Percentiles rank a stretch among this genome's conserved stretches.
These are phyloP conservation scores for Loxodes magnus DNA, from an alignment of 73 alveolate species.

Conservation along the genomic window DNA sequence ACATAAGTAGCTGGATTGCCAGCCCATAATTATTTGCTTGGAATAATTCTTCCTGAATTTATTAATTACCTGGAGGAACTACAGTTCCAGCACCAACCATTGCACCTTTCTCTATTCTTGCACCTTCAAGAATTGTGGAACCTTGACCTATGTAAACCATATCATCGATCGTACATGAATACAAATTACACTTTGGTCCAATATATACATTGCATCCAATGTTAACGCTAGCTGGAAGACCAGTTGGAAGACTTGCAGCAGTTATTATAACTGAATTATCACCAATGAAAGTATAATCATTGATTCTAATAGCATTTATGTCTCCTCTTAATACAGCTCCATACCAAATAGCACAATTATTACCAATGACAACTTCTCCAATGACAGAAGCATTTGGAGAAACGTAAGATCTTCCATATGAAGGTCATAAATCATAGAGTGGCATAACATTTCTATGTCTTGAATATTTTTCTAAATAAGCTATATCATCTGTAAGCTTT, in stretches of 20 bases:
- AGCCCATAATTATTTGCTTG: conserved; percentile 79
- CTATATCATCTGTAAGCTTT: conserved; percentile 6
- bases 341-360: conserved; percentile 37
- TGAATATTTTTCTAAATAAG: conserved; percentile 9
- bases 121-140: conserved; percentile 65
- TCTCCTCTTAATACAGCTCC: conserved; percentile 47
- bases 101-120: conserved; percentile 73
- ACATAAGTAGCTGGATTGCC: conserved; percentile 71
- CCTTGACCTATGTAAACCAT: conserved; percentile 53
- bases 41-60: conserved; percentile 86
- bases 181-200: conserved; percentile 52
- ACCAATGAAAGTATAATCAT: conserved; percentile 48
- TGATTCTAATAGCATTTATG: conserved; percentile 32
- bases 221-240: conserved; percentile 42
- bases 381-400: conserved; percentile 41
- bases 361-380: conserved; percentile 39
- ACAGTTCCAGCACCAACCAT: conserved; percentile 61
- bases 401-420: conserved; percentile 26
- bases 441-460: conserved; percentile 36
- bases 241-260: conserved; percentile 64
- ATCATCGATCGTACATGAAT: conserved; percentile 59
- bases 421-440: conserved; percentile 32
- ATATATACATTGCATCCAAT: conserved; percentile 49
- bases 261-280: conserved; percentile 67
- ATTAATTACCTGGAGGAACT: conserved; percentile 86